Evolutionary conservation across 176 grass and related monocot genomes (phyloP).

Genomic region (Rhynchospora breviuscula): DNA sequence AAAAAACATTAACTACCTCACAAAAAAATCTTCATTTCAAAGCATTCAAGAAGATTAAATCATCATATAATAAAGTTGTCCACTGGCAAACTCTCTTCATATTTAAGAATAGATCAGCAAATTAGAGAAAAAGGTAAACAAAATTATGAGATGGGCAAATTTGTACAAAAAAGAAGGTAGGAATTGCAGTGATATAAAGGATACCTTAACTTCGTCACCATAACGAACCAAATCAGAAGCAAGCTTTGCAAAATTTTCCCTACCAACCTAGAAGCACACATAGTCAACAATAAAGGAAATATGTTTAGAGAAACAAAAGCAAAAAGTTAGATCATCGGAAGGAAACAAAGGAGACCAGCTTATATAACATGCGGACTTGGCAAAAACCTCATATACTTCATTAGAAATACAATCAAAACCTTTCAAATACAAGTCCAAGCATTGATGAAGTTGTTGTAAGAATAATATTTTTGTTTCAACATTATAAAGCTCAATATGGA

Average conservation of each 20-base stretch:
- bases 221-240: conserved; percentile 87
- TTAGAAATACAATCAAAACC: not conserved
- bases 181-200: not conserved
- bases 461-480: not conserved
- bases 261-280: conserved; percentile 57
- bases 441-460: not conserved
- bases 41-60: not conserved
- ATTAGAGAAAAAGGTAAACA: not conserved
- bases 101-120: not conserved
- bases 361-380: not conserved
- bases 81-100: not conserved
- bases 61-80: not conserved
- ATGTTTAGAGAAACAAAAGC: not conserved
- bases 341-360: not conserved
- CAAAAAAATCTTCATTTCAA: not conserved
- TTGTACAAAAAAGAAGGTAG: not conserved
- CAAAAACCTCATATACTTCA: not conserved
- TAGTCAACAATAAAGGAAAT: not conserved
- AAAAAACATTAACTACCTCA: conserved; percentile 18
- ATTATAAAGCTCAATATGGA: not conserved
- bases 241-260: conserved; percentile 61
- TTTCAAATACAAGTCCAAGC: not conserved
- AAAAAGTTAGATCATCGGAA: not conserved
- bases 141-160: not conserved
- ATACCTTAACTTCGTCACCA: conserved; percentile 78